Percentiles rank a stretch among this genome's conserved stretches.
Evolutionary conservation across 768 basidiomycete genomes (phyloP).

Genomic region (Coprinopsis sp.): DNA sequence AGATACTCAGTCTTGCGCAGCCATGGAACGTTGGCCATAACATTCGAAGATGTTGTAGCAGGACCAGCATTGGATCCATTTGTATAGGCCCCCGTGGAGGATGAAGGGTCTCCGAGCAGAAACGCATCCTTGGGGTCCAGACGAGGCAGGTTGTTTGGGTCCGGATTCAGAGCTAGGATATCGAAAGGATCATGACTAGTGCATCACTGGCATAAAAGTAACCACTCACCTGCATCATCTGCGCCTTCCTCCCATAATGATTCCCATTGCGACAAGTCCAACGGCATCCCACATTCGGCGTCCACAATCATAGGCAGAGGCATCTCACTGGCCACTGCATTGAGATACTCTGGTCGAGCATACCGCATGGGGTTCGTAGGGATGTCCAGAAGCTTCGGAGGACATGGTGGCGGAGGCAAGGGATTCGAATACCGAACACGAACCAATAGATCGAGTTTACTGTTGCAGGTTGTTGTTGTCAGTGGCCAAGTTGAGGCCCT

Average conservation of each 20-base stretch:
- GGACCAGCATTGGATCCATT: slow-evolving; percentile 37
- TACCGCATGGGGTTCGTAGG: slow-evolving; percentile 89
- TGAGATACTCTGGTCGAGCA: slow-evolving; percentile 79
- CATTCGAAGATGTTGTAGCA: not conserved
- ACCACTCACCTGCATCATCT: slow-evolving; percentile 54
- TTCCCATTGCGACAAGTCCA: slow-evolving; percentile 81
- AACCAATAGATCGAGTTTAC: slow-evolving; percentile 87
- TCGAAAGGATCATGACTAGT: not conserved
- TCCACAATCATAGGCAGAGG: slow-evolving; percentile 95
- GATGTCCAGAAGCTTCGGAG: slow-evolving; percentile 89
- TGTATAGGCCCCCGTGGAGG: slow-evolving; percentile 39
- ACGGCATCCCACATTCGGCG: slow-evolving; percentile 93
- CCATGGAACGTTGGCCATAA: slow-evolving; percentile 74
- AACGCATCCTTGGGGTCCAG: slow-evolving; percentile 75
- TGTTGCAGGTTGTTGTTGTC: slow-evolving; percentile 22
- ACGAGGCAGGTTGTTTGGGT: slow-evolving; percentile 48
- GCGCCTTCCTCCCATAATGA: slow-evolving; percentile 80
- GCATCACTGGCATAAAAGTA: not conserved
- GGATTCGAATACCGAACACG: slow-evolving; percentile 93
- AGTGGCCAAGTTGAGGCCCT: too few relatives aligned
- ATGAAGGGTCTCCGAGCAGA: slow-evolving; percentile 64
- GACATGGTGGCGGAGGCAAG: slow-evolving; percentile 93
- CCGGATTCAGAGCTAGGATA: slow-evolving; percentile 55
- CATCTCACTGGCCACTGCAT: slow-evolving; percentile 72
- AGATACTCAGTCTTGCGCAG: slow-evolving; percentile 90